These are phyloP conservation scores for Ophiostoma piceae DNA, from an alignment of 2,329 filamentous ascomycete genomes.

Conservation along the genomic window DNA sequence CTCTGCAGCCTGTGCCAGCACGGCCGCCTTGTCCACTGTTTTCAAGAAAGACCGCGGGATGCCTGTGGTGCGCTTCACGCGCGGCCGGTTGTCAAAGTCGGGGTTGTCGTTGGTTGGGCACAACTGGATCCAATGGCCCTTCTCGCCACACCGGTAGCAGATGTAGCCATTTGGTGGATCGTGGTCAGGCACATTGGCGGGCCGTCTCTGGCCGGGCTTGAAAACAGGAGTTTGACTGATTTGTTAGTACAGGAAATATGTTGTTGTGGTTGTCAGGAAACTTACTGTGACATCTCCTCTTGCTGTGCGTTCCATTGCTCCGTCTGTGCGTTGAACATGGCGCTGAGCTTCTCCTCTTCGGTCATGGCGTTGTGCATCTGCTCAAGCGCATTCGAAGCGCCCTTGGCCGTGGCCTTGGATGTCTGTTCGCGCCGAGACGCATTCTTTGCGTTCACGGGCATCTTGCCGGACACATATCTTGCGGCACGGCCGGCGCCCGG, in stretches of 20 bases:
- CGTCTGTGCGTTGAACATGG: conserved; percentile 84
- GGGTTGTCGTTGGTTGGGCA: conserved; percentile 99
- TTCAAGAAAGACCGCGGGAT: conserved; percentile 94
- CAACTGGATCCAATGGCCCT: conserved; percentile 98
- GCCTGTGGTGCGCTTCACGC: conserved; percentile 92
- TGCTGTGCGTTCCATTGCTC: conserved; percentile 92
- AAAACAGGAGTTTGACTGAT: conserved; percentile 57
- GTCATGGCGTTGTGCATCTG: conserved; percentile 76
- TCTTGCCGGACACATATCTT: conserved; percentile 92
- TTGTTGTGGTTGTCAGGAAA: neutral
- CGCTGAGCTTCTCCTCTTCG: conserved; percentile 88
- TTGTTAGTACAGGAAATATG: neutral
- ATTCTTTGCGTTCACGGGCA: conserved; percentile 83
- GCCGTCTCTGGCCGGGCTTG: conserved; percentile 59
- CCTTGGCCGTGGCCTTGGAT: conserved; percentile 55
- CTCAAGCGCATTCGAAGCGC: conserved; percentile 51
- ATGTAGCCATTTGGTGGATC: conserved; percentile 91
- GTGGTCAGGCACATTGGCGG: conserved; percentile 78
- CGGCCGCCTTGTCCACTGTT: conserved; percentile 85
- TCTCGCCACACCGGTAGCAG: conserved; percentile 92
- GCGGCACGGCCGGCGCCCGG: conserved; percentile 85
- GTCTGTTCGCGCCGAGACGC: conserved; percentile 60
- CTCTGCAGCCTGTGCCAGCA: conserved; percentile 65
- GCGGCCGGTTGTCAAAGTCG: conserved; percentile 85
- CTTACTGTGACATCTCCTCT: conserved; percentile 80